Base-by-base conservation (phyloP, 345 rosid species). In the Punica granatum region DNA sequence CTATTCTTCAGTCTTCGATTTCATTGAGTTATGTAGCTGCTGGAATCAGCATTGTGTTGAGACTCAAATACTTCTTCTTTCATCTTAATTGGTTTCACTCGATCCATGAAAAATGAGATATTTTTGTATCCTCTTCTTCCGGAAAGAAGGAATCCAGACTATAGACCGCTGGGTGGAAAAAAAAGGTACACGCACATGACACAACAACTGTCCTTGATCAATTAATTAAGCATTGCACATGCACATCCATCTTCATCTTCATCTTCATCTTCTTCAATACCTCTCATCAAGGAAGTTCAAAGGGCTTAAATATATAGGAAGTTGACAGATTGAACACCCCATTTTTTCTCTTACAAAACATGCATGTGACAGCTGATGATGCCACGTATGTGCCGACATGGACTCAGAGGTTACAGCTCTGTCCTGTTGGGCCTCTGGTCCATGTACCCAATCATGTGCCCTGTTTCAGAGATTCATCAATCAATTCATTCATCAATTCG, bases 361-460 rank as follows among this genome's bases (percentile, higher is more conserved):
- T 19, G 70, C 70, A 36, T 67, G 70, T 67, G 70, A 67, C 70
- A 67, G 16, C 56, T 25, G 69, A 60, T 78, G 75, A 65, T 28
- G 80, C 84, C 82, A 75, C 81, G 85, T 82, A 68, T 44, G 67
- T 76, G 77, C 81, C 79, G 79, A 78, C 82, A 81, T 65, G 60
- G 76, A 63, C 41, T 66, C 65, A 31, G 69, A 67, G 65, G 72
- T 63, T 69, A 51, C 60, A 54, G 75, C 70, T 71, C 72, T 60
- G 35, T 72, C 28, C 11, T 26, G 11, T n/a, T n/a, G n/a, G n/a
- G n/a, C n/a, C n/a, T n/a, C n/a, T n/a, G n/a, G n/a, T n/a, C n/a
- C n/a, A n/a, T n/a, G 35, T 39, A 61, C 66, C 66, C 3, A 67
- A 70, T 75, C 78, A 77, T 74, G 79, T 75, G 79, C 68, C 44